Evolutionary conservation across 1,284 basidiomycete genomes (phyloP), one percentile per base, ranked within the genome.

Genomic region (Pseudozyma tsukubaensis): DNA sequence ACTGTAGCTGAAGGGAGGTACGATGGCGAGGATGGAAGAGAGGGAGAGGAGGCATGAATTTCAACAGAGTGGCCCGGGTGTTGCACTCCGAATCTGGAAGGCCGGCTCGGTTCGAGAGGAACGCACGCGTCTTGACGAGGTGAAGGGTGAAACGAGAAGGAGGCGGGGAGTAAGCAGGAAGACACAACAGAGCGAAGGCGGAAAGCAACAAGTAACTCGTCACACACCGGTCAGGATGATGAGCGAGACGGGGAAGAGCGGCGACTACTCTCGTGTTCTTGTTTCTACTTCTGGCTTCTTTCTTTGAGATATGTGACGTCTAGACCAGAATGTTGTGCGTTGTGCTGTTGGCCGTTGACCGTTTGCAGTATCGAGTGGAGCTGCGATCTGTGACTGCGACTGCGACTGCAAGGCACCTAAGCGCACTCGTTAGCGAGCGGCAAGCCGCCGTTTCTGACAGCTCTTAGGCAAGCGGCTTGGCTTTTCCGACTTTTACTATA

Each of bases 201-300:
- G 18, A 21, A 18, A 43, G 42, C 42, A 43, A n/a, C 37, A 39
- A 3, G 8, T 13, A n/a, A 39, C 2, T 13, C 12, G 16, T 12
- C 29, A 3, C 43, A 21, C 24, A 29, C 24, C 24, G 36, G 24
- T 8, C 35, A 50, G 34, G 29, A 36, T 19, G 35, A 47, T 19
- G 35, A 47, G 29, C 11, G 18, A 54, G 47, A 44, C 53, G 53
- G 53, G 43, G 35, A 55, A 55, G 53, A 55, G 53, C 53, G 53
- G 53, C 53, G 53, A 55, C 39, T 49, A 6, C 35, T 29, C 24
- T 29, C 6, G 6, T 8, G 24, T 34, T 32, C 16, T 34, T 49
- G 42, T n/a, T n/a, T 29, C 24, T 29, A 29, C 24, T 29, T 29
- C 24, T 29, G 24, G 24, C 24, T 29, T 29, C 24, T 29, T 29